Base-by-base conservation (phyloP, 164 flowering plant species). In the Stephania cephalantha region DNA sequence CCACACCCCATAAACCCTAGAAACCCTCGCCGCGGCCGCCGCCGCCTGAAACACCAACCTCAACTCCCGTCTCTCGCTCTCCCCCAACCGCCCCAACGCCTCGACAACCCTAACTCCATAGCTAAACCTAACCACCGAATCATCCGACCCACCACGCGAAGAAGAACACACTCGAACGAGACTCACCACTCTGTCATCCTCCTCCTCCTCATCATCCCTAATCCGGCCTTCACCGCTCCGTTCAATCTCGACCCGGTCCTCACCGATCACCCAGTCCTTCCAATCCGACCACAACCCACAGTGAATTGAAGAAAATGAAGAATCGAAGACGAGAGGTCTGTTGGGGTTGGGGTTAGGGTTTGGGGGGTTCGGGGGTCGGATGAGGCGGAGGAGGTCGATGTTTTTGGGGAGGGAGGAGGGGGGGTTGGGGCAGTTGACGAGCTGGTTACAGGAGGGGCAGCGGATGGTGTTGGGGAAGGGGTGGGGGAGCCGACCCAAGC, bases 391-490 rank as follows among this genome's bases (percentile, higher is more conserved):
- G 68, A 95, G 91, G 78, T 95, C 99, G 73, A 95, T 91, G 92
- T 93, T 95, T 77, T 92, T 93, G 84, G 99, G 99, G 50, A 95
- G 91, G 53, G 89, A 71, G 11, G 94, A 77, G 29, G 91, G 88
- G 9, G 83, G 61, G 3, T 76, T 72, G 17, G 92, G 92, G 81
- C 64, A 84, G 69, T 84, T 82, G 79, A 90, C 87, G 74, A 93
- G 88, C 25, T 86, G 91, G 46, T 86, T 95, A 76, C 98, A 95
- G 5, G 90, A 85, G 2, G 98, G 97, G 82, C 99, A 95, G 53
- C 96, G 90, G 65, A 93, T 68, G 63, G 94, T 87, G 73, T 72
- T 71, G 3, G 91, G 83, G 79, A 78, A 85, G 18, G 80, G 87
- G 44, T 82, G 85, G 0, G 90, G 94, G 64, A 95, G 88, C 70